Conservation (phyloP, 2,329 filamentous ascomycete genomes). For the Pyricularia sp. region DNA sequence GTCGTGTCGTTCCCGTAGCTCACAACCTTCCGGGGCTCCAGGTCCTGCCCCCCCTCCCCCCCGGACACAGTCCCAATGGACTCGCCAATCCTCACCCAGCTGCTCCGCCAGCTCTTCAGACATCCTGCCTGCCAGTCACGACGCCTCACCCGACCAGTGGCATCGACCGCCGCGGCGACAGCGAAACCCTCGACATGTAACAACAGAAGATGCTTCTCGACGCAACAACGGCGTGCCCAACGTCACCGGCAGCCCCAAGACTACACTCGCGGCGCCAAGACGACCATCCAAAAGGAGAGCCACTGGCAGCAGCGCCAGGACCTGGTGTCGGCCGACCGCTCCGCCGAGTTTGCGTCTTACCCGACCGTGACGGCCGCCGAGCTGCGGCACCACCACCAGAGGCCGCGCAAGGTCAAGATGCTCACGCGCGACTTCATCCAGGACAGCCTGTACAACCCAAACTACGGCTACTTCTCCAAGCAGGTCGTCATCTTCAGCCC, state of each 20-base stretch:
- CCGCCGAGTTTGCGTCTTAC: slow-evolving; percentile 71
- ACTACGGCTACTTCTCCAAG: slow-evolving; percentile 94
- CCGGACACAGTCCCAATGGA: slow-evolving; percentile 6
- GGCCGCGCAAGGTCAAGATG: slow-evolving; percentile 91
- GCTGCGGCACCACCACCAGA: slow-evolving; percentile 60
- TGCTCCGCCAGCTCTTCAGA: slow-evolving; percentile 79
- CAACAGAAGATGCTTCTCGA: neutral
- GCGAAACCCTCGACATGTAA: slow-evolving; percentile 15
- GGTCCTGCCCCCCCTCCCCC: slow-evolving; percentile 27
- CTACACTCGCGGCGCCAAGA: slow-evolving; percentile 15
- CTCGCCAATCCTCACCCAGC: slow-evolving; percentile 47
- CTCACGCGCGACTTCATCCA: slow-evolving; percentile 95
- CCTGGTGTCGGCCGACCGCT: slow-evolving; percentile 65
- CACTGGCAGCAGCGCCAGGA: slow-evolving; percentile 81
- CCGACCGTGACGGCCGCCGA: slow-evolving; percentile 79
- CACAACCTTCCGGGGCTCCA: slow-evolving; percentile 62
- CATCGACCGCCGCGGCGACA: slow-evolving; percentile 5
- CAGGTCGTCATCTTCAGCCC: slow-evolving; percentile 94
- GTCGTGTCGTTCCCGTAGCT: slow-evolving; percentile 5
- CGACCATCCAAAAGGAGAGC: slow-evolving; percentile 43
- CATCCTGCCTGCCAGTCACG: slow-evolving; percentile 48
- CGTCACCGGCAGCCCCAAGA: slow-evolving; percentile 7
- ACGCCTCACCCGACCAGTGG: slow-evolving; percentile 25
- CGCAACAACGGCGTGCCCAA: neutral
- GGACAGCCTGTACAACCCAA: slow-evolving; percentile 87